Evolutionary conservation across 2,329 filamentous ascomycete genomes (phyloP).

Genomic region (Penicillium brevicompactum): DNA sequence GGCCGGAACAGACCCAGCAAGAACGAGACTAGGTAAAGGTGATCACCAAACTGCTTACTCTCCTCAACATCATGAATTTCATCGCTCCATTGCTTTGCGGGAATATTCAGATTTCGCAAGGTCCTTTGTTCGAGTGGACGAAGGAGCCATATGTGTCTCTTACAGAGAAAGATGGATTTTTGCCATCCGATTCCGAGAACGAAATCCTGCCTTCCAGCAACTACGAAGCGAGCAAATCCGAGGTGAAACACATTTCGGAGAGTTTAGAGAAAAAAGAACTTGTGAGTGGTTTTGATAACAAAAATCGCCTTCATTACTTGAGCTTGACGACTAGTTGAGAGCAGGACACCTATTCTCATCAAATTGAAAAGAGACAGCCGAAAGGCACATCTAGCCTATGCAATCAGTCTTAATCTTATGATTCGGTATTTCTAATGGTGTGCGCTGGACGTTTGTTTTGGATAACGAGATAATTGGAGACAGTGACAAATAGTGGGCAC

Average conservation of each 20-base stretch:
- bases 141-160: background rate
- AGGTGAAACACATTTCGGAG: no score
- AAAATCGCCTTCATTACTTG: background rate
- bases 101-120: background rate
- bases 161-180: background rate
- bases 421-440: no score
- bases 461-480: no score
- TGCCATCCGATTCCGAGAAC: background rate
- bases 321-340: background rate
- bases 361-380: background rate
- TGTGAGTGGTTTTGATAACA: no score
- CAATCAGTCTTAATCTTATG: no score
- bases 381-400: no score
- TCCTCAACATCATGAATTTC: background rate
- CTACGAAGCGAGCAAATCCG: background rate
- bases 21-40: no score
- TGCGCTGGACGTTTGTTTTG: no score
- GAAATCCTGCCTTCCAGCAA: background rate
- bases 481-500: no score
- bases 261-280: no score
- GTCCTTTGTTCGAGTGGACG: background rate
- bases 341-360: background rate
- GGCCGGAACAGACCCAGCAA: no score
- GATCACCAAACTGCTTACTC: no score
- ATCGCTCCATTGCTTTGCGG: background rate